phyloP scores from a whole-genome alignment of 495 filamentous ascomycete species.

The Penicillium steckii region DNA sequence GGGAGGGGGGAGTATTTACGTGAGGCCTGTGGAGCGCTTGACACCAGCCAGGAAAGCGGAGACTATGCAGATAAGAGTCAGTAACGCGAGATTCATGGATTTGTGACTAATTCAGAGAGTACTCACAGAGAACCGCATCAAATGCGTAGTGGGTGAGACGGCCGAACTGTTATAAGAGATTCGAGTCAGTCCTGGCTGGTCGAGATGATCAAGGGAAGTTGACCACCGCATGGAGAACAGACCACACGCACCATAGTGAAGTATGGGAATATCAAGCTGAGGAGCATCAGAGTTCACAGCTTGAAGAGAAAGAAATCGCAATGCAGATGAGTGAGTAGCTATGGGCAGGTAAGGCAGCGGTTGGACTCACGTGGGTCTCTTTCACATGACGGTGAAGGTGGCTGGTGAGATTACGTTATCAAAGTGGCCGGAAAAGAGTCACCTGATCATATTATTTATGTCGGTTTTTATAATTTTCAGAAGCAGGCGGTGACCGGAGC shows the following conservation, averaged over 20 bases:
- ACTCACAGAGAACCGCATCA: slow-evolving; percentile 87
- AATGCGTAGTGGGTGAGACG: slow-evolving; percentile 92
- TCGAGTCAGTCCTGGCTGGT: slow-evolving; percentile 11
- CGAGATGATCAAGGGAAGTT: neutral
- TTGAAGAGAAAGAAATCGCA: neutral
- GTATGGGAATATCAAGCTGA: neutral
- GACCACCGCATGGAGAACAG: neutral
- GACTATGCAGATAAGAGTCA: slow-evolving; percentile 52
- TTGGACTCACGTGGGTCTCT: slow-evolving; percentile 23
- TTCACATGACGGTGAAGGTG: slow-evolving; percentile 32
- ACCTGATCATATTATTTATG: no score
- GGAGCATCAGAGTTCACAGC: slow-evolving; percentile 3
- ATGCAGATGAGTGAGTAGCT: no score
- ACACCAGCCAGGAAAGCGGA: slow-evolving; percentile 95
- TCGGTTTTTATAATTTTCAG: no score
- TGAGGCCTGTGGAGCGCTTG: slow-evolving; percentile 92
- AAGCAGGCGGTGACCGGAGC: no score
- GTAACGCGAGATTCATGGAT: slow-evolving; percentile 5
- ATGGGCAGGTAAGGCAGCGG: slow-evolving; percentile 16
- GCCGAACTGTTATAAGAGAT: slow-evolving; percentile 66
- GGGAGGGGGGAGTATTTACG: slow-evolving; percentile 62
- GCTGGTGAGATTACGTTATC: slow-evolving; percentile 22
- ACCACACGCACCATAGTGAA: neutral
- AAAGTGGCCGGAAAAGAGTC: slow-evolving; percentile 6
- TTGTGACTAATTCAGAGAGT: slow-evolving; percentile 1